Percentiles rank a stretch among this genome's conserved stretches.
Evolutionary conservation across 2,329 filamentous ascomycete species (phyloP).

Genomic region (Monosporascus ibericus): DNA sequence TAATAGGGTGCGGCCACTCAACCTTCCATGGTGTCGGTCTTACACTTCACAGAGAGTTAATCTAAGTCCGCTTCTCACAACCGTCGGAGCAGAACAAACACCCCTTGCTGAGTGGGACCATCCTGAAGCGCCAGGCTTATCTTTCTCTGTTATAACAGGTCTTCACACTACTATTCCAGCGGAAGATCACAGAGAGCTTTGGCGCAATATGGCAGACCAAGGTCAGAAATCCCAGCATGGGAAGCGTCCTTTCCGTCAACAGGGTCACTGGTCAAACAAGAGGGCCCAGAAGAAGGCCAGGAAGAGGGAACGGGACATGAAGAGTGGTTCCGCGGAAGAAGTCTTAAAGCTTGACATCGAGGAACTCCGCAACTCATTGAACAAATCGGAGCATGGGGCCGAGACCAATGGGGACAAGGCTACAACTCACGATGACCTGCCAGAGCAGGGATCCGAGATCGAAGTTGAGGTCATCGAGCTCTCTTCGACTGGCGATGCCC

Average conservation of each 20-base stretch:
- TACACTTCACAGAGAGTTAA: background rate
- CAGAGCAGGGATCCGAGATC: conserved; percentile 66
- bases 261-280: conserved; percentile 13
- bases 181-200: background rate
- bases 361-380: conserved; percentile 41
- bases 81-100: too few species aligned
- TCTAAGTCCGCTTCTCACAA: background rate
- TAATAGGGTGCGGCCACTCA: background rate
- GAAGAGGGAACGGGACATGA: conserved; percentile 54
- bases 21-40: too few species aligned
- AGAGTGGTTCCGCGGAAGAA: conserved; percentile 59
- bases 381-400: conserved; percentile 21
- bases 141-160: background rate
- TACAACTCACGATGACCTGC: conserved; percentile 35
- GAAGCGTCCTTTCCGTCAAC: conserved; percentile 13
- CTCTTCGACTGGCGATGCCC: conserved; percentile 87
- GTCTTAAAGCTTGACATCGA: conserved; percentile 60
- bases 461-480: conserved; percentile 76
- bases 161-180: background rate
- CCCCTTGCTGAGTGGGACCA: too few species aligned
- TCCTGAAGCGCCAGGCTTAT: too few species aligned
- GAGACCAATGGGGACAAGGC: conserved; percentile 22
- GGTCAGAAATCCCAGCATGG: conserved; percentile 2
- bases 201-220: background rate
- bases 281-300: conserved; percentile 42